phyloP scores from a whole-genome alignment of 2,329 filamentous ascomycete genomes.

The Aspergillus sp. region DNA sequence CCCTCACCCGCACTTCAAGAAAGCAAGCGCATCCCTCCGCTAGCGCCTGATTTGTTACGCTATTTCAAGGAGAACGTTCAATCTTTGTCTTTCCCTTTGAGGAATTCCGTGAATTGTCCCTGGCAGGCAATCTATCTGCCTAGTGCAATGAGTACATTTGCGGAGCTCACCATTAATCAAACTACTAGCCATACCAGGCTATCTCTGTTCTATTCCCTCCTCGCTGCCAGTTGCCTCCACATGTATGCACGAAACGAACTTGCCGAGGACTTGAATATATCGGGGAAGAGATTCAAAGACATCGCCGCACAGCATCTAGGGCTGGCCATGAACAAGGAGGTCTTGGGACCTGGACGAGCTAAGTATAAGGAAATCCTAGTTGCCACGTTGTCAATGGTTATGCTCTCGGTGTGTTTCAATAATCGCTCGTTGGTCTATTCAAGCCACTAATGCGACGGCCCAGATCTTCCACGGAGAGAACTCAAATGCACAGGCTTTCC shows the following conservation, averaged over 20 bases:
- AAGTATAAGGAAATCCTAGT: slow-evolving; percentile 33
- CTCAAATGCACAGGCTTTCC: slow-evolving; percentile 25
- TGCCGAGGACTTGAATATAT: neutral
- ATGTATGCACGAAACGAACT: neutral
- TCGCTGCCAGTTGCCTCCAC: slow-evolving; percentile 18
- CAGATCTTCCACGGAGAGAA: slow-evolving; percentile 12
- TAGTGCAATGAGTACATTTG: slow-evolving; percentile 15
- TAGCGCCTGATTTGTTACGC: too few relatives aligned
- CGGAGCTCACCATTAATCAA: slow-evolving; percentile 13
- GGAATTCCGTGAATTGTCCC: slow-evolving; percentile 10
- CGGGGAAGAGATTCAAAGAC: slow-evolving; percentile 5
- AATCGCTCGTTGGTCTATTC: neutral
- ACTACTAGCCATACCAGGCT: slow-evolving; percentile 15
- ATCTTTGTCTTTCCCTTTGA: too few relatives aligned
- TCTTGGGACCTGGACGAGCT: slow-evolving; percentile 11
- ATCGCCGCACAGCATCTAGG: slow-evolving; percentile 17
- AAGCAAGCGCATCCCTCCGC: too few relatives aligned
- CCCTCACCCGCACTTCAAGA: too few relatives aligned
- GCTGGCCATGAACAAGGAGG: slow-evolving; percentile 19
- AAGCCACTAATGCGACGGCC: neutral
- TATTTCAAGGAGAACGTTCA: too few relatives aligned
- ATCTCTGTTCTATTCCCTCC: slow-evolving; percentile 20
- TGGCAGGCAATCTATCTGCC: slow-evolving; percentile 23
- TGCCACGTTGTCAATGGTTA: slow-evolving; percentile 21
- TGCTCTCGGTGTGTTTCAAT: slow-evolving; percentile 15